Evolutionary conservation across 1,139 yeast species (phyloP), one percentile per base, ranked within the genome.

Genomic region (Nakaseomyces bracarensis): DNA sequence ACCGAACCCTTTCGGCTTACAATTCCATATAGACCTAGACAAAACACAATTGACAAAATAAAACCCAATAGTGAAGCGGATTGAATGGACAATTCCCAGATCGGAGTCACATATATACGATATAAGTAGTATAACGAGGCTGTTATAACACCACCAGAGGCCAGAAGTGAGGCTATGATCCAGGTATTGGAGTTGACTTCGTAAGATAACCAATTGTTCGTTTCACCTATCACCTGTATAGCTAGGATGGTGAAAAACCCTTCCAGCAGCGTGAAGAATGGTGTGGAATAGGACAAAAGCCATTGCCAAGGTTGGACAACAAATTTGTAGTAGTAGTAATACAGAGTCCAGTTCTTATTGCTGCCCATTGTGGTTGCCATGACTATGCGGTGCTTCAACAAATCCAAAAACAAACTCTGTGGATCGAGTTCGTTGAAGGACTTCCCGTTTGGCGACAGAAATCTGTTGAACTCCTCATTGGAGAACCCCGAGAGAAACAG

Each of bases 211-310:
- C 91, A 82, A 48, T 75, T 72, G 43, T 85, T 73, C 7, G 85
- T 77, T 58, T 86, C 91, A 6, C 97, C 96, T 33, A 84, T 73
- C 7, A 95, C 87, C 64, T 91, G 98, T 48, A 91, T 85, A 22
- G 87, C 80, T 44, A 91, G 68, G 34, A 91, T 72, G 0, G 96
- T 79, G 64, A 96, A 91, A 54, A 91, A 82, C 1, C 98, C 98
- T 66, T 91, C 98, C 43, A 87, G 66, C 13, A 87, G 71, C 1
- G 96, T 84, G 63, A 91, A 89, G 38, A 84, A 68, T 0, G 96
- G 93, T 1, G 98, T 91, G 6, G 95, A 76, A 58, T 85, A 84
- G 38, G 78, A 71, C 37, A 91, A 68, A 36, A 82, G 65, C 43
- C 73, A 60, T 49, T 75, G 74, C 97, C 97, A 89, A 4, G 77